Conservation (phyloP, 2,329 filamentous ascomycete species). For the Pseudocercospora vitis region DNA sequence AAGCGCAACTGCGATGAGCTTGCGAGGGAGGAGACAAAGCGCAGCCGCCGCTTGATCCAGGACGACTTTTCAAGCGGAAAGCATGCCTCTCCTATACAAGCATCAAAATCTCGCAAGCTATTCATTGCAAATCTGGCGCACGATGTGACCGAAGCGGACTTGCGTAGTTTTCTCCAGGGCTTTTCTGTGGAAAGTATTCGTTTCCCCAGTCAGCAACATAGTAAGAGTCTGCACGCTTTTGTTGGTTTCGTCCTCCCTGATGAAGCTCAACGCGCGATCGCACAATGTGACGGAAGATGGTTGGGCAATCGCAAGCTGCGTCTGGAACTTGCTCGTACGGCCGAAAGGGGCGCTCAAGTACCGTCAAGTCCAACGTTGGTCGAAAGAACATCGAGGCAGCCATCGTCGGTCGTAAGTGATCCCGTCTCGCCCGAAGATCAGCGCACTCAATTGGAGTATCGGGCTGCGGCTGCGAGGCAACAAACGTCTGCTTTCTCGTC, state of each 20-base stretch:
- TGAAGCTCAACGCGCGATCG: conserved; percentile 5
- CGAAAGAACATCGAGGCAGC: not conserved
- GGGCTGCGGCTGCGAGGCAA: not conserved
- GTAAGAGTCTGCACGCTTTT: no score
- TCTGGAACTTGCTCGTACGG: not conserved
- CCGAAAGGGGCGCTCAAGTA: not conserved
- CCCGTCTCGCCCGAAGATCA: not conserved
- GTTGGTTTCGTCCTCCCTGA: no score
- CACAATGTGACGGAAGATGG: not conserved
- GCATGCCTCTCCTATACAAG: no score
- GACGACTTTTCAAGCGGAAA: conserved; percentile 12
- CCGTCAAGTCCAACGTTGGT: not conserved
- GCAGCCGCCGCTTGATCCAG: not conserved
- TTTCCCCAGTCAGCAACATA: not conserved
- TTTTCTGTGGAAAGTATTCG: not conserved
- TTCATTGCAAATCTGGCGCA: not conserved
- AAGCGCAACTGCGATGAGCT: not conserved
- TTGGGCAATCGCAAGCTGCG: not conserved
- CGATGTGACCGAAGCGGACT: not conserved
- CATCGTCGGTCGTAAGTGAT: not conserved
- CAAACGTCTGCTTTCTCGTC: not conserved
- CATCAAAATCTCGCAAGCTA: not conserved
- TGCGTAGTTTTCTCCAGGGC: not conserved
- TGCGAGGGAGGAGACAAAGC: conserved; percentile 5
- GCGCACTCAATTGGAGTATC: not conserved